Conservation (phyloP, 148 eudicot species). For the Diospyros lotus region DNA sequence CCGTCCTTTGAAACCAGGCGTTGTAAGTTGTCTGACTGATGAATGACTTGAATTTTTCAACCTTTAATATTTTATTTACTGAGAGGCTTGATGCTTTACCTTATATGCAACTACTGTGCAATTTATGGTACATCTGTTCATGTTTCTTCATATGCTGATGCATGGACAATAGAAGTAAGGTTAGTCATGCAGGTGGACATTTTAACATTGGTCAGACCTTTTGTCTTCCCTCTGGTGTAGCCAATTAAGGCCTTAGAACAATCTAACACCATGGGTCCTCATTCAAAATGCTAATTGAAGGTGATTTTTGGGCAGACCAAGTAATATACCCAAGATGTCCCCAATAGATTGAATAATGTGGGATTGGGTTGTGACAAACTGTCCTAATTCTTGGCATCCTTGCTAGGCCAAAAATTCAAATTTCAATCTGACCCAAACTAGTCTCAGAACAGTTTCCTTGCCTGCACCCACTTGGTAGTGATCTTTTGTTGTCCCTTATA, state of each 20-base stretch:
- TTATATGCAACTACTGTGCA: not conserved
- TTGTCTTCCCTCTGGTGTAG: not conserved
- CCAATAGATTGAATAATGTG: too few species aligned
- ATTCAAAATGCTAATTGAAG: too few species aligned
- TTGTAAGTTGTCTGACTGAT: constrained; percentile 48
- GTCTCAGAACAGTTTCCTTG: too few species aligned
- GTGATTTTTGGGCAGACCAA: too few species aligned
- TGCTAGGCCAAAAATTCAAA: too few species aligned
- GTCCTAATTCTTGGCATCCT: too few species aligned
- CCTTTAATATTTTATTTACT: not conserved
- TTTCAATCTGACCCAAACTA: too few species aligned
- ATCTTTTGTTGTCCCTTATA: too few species aligned
- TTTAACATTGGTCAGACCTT: not conserved
- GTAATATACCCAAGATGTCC: too few species aligned
- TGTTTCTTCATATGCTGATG: not conserved
- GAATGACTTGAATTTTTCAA: constrained; percentile 12
- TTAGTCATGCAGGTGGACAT: not conserved
- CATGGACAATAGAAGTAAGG: not conserved
- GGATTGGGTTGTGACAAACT: too few species aligned
- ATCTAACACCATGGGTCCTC: not conserved
- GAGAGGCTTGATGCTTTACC: not conserved
- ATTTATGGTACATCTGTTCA: not conserved
- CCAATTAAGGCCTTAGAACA: constrained; percentile 6
- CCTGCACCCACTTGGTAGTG: too few species aligned
- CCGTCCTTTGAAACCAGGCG: constrained; percentile 77